Base-by-base conservation (phyloP, 768 basidiomycete species). In the Cystobasidium ongulense region DNA sequence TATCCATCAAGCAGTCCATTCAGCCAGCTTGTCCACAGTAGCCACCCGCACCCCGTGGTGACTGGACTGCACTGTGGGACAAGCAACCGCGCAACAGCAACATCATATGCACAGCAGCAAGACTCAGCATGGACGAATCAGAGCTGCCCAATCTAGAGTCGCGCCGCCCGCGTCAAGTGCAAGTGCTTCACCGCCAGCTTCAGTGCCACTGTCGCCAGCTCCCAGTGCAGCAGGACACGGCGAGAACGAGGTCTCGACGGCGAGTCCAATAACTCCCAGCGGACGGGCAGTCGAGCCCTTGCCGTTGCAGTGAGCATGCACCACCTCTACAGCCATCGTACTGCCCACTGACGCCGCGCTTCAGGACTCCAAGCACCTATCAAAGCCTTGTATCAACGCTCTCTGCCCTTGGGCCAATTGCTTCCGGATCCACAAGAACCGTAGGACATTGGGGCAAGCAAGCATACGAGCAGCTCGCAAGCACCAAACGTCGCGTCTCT, bases 301-400 rank as follows among this genome's bases (percentile, higher is more conserved):
- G 11, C 57, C 57, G 21, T 23, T 59, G 57, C 57, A 59, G 57
- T 59, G 33, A 59, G 57, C 11, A 46, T 31, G 33, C 25, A 29
- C 15, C 43, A 13, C 63, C 23, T 17, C 17, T 29, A 25, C 23
- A 31, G 25, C 57, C 57, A 11, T 11, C 15, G 27, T 25, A 31
- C 57, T 59, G 21, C 25, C 11, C 29, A 27, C 36, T 35, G 43
- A 39, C 25, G 11, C 21, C 17, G 11, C 23, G 18, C 63, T 36
- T n/a, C 63, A 64, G 63, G 46, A 43, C 31, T 25, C 31, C 66
- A 52, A 33, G 46, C 31, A 29, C 68, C 18, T 39, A 57, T 27
- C 53, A 71, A n/a, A n/a, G n/a, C 33, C 13, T 71, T 52, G 31
- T 57, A 54, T 57, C 53, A 15, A 71, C 54, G 17, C 35, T 71